phyloP scores from a whole-genome alignment of 768 basidiomycete genomes.

The Pisolithus marmoratus region DNA sequence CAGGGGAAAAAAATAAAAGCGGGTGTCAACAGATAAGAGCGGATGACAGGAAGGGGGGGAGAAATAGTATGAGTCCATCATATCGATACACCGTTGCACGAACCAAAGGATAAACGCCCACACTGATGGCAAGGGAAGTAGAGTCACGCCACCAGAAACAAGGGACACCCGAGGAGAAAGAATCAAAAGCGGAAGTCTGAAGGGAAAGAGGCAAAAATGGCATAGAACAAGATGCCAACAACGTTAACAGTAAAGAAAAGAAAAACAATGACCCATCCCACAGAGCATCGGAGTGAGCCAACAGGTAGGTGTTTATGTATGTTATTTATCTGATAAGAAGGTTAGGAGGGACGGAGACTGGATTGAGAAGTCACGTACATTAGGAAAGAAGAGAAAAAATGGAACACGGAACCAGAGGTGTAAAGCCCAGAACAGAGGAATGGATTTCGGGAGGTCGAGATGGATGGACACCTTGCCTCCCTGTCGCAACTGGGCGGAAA shows the following conservation, averaged over 20 bases:
- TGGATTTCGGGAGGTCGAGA: conserved; percentile 24
- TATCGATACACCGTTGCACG: conserved; percentile 27
- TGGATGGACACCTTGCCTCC: not conserved
- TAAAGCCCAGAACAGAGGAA: conserved; percentile 39
- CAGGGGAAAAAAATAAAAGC: not conserved
- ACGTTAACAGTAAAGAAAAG: not conserved
- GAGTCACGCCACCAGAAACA: too few relatives aligned
- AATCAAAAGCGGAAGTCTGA: too few relatives aligned
- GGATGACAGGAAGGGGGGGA: conserved; percentile 28
- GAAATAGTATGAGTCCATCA: conserved; percentile 24
- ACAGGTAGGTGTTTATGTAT: not conserved
- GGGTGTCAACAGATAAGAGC: conserved; percentile 2
- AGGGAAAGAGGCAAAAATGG: too few relatives aligned
- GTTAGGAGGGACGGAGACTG: conserved; percentile 2
- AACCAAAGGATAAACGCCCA: not conserved
- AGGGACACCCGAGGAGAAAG: too few relatives aligned
- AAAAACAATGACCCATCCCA: not conserved
- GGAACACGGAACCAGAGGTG: conserved; percentile 19
- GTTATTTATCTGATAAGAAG: not conserved
- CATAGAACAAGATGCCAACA: not conserved
- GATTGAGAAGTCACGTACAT: conserved; percentile 13
- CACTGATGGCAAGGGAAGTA: too few relatives aligned
- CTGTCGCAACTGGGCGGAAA: conserved; percentile 4
- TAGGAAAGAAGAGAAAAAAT: conserved; percentile 1
- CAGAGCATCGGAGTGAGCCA: not conserved